Base-by-base conservation (phyloP, 306 rosid genomes). In the Herpetospermum pedunculosum region DNA sequence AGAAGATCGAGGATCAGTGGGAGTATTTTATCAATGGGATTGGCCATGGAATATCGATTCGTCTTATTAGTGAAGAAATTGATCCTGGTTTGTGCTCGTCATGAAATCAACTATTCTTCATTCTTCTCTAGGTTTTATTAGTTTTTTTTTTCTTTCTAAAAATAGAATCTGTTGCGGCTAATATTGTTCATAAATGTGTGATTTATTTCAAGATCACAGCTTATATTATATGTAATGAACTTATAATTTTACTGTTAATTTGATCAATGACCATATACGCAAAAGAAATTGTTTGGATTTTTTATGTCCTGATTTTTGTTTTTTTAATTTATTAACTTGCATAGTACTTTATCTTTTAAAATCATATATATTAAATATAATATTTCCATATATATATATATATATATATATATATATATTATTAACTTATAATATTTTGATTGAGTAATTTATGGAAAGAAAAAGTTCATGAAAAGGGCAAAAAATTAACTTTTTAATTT, bases 31-130 rank as follows among this genome's bases (percentile, higher is more conserved):
- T 89, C 50, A 94, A 89, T 73, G 97, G 92, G n/a, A 74, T 87
- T 60, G 99, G 97, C 25, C 88, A 83, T 46, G 97, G 99, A 12
- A 94, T 94, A 59, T 80, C 58, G 84, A 88, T 94, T 83, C 91
- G 86, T 12, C 92, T 94, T 9, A 76, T 94, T 41, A 94, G 99
- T 55, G 74, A 89, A 4, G 79, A 83, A 72, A 84, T 88, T 28
- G 96, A 94, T 70, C 89, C 96, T 32, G 89, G 99, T 94, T 64
- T 55, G 84, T 72, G 59, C 18, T 43, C 16, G 8, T 29, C 16
- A 28, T 57, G 16, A 1, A 1, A 44, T 25, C 32, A 40, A 47
- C 70, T 63, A 28, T 29, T 30, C 54, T 29, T 6, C 4, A 29
- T 59, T 49, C 25, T 49, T 48, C 65, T 58, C 65, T 29, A 2